Conservation (phyloP, 2,329 filamentous ascomycete genomes). For the Pseudocercospora crystallina region DNA sequence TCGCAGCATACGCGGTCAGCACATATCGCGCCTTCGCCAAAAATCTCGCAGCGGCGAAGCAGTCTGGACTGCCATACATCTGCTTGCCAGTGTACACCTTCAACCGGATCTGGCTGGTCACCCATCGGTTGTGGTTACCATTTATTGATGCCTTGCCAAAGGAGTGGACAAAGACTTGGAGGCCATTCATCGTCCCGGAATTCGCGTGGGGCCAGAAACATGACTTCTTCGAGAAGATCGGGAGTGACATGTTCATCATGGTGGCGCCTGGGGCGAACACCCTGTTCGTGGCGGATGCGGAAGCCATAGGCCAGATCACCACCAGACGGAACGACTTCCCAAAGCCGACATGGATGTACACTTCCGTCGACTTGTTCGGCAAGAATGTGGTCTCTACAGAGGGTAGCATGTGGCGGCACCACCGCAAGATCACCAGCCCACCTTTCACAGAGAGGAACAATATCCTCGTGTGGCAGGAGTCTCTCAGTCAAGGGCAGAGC, state of each 20-base stretch:
- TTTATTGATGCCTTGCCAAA: constrained; percentile 57
- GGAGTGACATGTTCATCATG: constrained; percentile 62
- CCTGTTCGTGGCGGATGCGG: constrained; percentile 62
- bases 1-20: constrained; percentile 36
- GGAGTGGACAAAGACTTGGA: constrained; percentile 58
- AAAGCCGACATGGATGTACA: constrained; percentile 63
- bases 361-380: constrained; percentile 64
- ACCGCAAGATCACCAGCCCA: constrained; percentile 69
- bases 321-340: constrained; percentile 68
- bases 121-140: constrained; percentile 55
- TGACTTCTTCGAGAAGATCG: constrained; percentile 58
- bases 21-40: constrained; percentile 39
- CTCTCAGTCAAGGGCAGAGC: constrained; percentile 61
- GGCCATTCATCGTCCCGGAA: constrained; percentile 60
- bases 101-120: constrained; percentile 57
- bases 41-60: constrained; percentile 47
- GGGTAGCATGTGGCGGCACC: constrained; percentile 67
- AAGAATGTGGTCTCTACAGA: constrained; percentile 71
- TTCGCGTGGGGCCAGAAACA: constrained; percentile 60
- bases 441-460: constrained; percentile 78
- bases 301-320: constrained; percentile 65
- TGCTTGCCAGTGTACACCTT: constrained; percentile 47
- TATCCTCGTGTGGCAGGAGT: constrained; percentile 63
- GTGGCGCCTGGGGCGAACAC: constrained; percentile 58
- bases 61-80: constrained; percentile 48